These are phyloP conservation scores for Dryas drummondii DNA, from an alignment of 306 rosid genomes.

Conservation along the genomic window DNA sequence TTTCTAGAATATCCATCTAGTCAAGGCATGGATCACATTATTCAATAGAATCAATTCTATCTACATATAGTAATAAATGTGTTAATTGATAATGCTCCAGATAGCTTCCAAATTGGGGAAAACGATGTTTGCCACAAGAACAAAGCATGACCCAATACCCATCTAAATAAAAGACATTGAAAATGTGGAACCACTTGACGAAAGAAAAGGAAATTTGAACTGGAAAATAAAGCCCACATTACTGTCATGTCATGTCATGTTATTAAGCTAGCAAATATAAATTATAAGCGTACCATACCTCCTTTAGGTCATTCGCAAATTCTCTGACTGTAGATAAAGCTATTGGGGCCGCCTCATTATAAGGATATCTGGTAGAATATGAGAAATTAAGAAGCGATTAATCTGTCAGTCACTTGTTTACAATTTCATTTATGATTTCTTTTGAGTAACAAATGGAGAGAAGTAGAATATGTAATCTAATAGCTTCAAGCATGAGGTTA, in stretches of 20 bases:
- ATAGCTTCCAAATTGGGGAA: background rate
- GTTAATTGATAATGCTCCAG: background rate
- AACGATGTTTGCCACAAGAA: background rate
- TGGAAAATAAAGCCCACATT: background rate
- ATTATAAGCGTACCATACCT: conserved; percentile 41
- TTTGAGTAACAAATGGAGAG: background rate
- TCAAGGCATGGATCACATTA: background rate
- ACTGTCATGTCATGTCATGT: background rate
- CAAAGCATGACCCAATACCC: background rate
- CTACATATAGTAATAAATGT: background rate
- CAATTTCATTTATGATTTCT: background rate
- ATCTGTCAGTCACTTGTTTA: conserved; percentile 1
- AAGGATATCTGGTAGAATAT: conserved; percentile 62
- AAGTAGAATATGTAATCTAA: background rate
- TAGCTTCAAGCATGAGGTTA: background rate
- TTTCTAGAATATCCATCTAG: background rate
- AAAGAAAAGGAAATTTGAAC: background rate
- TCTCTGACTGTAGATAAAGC: conserved; percentile 69
- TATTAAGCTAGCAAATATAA: too few relatives aligned
- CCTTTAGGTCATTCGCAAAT: conserved; percentile 59
- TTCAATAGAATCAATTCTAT: background rate
- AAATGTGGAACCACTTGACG: background rate
- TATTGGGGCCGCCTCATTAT: conserved; percentile 65
- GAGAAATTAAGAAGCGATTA: conserved; percentile 8
- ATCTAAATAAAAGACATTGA: background rate